Evolutionary conservation across 2,329 filamentous ascomycete species (phyloP).

Genomic region (Cyphellophora attinorum): DNA sequence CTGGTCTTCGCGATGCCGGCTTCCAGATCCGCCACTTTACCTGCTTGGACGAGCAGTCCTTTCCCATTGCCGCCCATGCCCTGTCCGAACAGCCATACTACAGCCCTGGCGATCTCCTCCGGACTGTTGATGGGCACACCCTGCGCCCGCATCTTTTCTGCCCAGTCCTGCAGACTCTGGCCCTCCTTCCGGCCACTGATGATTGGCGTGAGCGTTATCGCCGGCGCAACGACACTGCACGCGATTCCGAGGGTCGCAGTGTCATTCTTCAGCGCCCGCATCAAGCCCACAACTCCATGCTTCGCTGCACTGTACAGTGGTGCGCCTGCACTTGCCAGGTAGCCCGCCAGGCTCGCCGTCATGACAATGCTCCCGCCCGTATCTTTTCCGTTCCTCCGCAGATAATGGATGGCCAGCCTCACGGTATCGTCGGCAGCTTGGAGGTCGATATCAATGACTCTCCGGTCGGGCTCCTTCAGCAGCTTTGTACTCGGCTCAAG

Average conservation of each 20-base stretch:
- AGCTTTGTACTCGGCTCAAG: constrained; percentile 28
- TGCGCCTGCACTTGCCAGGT: constrained; percentile 37
- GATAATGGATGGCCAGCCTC: constrained; percentile 38
- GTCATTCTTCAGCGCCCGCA: constrained; percentile 47
- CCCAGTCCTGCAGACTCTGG: constrained; percentile 29
- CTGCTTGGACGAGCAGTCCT: constrained; percentile 37
- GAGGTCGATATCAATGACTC: constrained; percentile 37
- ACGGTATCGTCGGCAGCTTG: constrained; percentile 37
- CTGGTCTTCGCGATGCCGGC: constrained; percentile 35
- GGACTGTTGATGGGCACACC: constrained; percentile 40
- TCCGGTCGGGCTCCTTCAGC: constrained; percentile 36
- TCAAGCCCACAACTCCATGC: constrained; percentile 57
- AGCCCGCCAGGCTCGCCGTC: constrained; percentile 40
- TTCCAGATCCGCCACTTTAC: constrained; percentile 35
- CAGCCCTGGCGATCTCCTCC: constrained; percentile 33
- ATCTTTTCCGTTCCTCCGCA: constrained; percentile 27
- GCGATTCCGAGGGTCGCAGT: constrained; percentile 35
- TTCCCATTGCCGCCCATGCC: constrained; percentile 35
- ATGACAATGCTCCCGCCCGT: constrained; percentile 36
- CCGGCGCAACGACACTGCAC: constrained; percentile 38
- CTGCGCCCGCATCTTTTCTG: constrained; percentile 30
- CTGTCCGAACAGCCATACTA: constrained; percentile 35
- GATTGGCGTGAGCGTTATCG: constrained; percentile 39
- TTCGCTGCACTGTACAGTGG: constrained; percentile 53
- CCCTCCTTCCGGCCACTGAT: constrained; percentile 24